Evolutionary conservation across 2,329 filamentous ascomycete genomes (phyloP), one percentile per base, ranked within the genome.

Genomic region (Epichloe typhina): DNA sequence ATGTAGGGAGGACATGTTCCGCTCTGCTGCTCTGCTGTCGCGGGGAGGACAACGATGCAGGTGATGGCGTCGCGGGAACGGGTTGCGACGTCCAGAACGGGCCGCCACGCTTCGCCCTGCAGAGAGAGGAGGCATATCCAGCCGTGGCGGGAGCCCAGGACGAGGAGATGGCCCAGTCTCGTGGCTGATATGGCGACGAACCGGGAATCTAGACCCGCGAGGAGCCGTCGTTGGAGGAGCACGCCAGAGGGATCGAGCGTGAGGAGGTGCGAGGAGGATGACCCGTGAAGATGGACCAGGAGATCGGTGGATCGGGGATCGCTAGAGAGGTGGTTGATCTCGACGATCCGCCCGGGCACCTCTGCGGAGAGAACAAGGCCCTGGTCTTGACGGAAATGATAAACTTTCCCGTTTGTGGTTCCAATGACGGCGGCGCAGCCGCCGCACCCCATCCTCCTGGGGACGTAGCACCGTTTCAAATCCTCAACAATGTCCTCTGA

Each of bases 41-140:
- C 54, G 0, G 69, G 68, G 1, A 80, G 67, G 9, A 72, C 66
- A 0, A 73, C 58, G 35, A 95, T 77, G 38, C 75, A 74, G 3
- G 86, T 91, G 42, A 95, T 79, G 7, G 84, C 77, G 59, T 94
- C 76, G 36, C 68, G 67, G 42, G 64, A 68, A n/a, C 65, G 70
- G 19, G 70, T 66, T 37, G 72, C 66, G 3, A 69, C 56, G 12
- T 65, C 64, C 13, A 64, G 55, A 5, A 65, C 51, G 2, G 59
- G 57, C 1, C 60, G 59, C 43, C 67, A 65, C 7, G 21, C 33
- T 8, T 57, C 59, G 1, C 55, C 57, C 4, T 62, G 57, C 1
- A 50, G 58, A 35, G 56, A 61, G 31, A 67, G 52, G 1, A 69
- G 44, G 3, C 71, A 65, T 5, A 82, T 57, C 36, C 65, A 70